These are phyloP conservation scores for Gentiana macrophylla DNA, from an alignment of 257 asterid genomes.

Conservation along the genomic window DNA sequence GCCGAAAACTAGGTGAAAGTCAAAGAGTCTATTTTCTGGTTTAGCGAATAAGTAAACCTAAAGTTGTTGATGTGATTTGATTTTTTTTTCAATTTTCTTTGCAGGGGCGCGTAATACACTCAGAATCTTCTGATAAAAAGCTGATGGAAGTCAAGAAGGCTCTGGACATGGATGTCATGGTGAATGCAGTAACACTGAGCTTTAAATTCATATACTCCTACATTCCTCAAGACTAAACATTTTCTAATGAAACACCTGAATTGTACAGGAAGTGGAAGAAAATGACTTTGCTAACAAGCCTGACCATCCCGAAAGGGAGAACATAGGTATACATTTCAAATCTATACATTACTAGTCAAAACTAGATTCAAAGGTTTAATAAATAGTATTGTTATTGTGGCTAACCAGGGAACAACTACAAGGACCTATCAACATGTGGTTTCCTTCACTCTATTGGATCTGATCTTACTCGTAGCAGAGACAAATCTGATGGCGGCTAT, in stretches of 20 bases:
- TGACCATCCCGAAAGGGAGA: conserved; percentile 23
- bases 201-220: conserved; percentile 1
- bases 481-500: conserved; percentile 26
- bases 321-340: conserved; percentile 28
- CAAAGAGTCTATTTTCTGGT: background rate
- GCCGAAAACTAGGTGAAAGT: conserved; percentile 68
- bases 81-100: conserved; percentile 2
- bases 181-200: conserved; percentile 18
- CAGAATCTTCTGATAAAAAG: conserved; percentile 64
- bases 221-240: conserved; percentile 22
- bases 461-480: conserved; percentile 68
- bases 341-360: conserved; percentile 9
- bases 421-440: conserved; percentile 84
- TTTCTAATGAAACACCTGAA: conserved; percentile 6
- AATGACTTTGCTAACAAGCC: conserved; percentile 31
- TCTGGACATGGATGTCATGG: conserved; percentile 49
- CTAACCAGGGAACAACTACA: conserved; percentile 32
- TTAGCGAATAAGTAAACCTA: conserved; percentile 5
- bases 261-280: conserved; percentile 45
- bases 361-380: background rate
- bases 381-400: conserved; percentile 2
- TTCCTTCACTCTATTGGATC: conserved; percentile 88
- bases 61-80: conserved; percentile 1
- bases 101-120: conserved; percentile 91
- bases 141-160: conserved; percentile 59